Percentiles rank a stretch among this genome's conserved stretches.
These are phyloP conservation scores for Agaricus subrufescens DNA, from an alignment of 768 basidiomycete species.

Conservation along the genomic window DNA sequence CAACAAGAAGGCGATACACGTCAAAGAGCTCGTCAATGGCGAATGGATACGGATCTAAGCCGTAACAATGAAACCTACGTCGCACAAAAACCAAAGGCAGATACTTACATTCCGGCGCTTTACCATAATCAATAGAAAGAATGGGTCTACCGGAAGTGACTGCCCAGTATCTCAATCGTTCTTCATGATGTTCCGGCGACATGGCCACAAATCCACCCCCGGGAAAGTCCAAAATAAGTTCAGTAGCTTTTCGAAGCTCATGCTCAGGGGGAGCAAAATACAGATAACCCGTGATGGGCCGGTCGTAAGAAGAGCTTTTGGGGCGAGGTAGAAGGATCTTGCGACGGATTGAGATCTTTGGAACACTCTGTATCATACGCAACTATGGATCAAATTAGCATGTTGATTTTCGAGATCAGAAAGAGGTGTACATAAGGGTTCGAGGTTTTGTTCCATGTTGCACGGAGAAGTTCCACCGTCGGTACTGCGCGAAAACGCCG, in stretches of 20 bases:
- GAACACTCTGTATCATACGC: constrained; percentile 55
- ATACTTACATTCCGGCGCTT: constrained; percentile 89
- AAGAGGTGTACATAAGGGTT: constrained; percentile 75
- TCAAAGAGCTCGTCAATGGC: constrained; percentile 96
- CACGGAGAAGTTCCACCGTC: constrained; percentile 92
- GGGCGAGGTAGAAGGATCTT: constrained; percentile 86
- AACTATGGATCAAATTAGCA: constrained; percentile 39
- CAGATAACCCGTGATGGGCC: constrained; percentile 79
- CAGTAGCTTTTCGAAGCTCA: constrained; percentile 61
- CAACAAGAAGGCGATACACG: constrained; percentile 74
- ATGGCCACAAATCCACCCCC: constrained; percentile 98
- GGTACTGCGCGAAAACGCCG: constrained; percentile 89
- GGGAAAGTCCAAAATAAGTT: constrained; percentile 89
- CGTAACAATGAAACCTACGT: neutral
- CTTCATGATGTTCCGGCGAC: constrained; percentile 95
- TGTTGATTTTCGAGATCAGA: constrained; percentile 4
- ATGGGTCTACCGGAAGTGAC: constrained; percentile 72
- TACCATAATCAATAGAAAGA: constrained; percentile 89
- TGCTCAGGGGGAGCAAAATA: constrained; percentile 72
- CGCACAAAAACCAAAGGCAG: neutral
- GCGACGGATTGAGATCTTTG: constrained; percentile 57
- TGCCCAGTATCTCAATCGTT: constrained; percentile 86
- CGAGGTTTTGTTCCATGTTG: constrained; percentile 94
- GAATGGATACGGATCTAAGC: constrained; percentile 90
- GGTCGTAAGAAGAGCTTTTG: constrained; percentile 64